These are phyloP conservation scores for Cytospora leucostoma DNA, from an alignment of 2,329 filamentous ascomycete species.

Conservation along the genomic window DNA sequence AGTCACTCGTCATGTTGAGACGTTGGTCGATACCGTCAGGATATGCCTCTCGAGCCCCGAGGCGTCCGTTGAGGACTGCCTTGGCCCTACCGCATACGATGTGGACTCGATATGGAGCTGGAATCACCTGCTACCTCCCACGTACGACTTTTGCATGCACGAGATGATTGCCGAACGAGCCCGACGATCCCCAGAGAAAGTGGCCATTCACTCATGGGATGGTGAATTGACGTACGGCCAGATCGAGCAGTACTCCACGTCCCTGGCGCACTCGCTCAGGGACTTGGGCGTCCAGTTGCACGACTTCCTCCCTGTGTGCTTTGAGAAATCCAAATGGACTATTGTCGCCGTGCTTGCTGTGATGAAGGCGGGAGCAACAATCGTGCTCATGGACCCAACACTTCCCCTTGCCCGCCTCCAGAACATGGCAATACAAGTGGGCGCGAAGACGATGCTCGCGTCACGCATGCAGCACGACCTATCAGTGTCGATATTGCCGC, in stretches of 20 bases:
- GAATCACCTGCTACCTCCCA: constrained; percentile 47
- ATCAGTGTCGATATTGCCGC: constrained; percentile 6
- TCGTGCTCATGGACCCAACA: constrained; percentile 36
- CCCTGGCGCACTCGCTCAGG: constrained; percentile 27
- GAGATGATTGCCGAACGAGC: constrained; percentile 46
- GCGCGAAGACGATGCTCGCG: constrained; percentile 29
- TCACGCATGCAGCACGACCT: constrained; percentile 29
- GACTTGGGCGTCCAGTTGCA: constrained; percentile 28
- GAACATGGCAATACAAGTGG: constrained; percentile 32
- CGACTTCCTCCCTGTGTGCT: constrained; percentile 33
- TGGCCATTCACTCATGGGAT: constrained; percentile 35
- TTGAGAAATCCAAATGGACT: constrained; percentile 35
- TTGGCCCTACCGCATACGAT: constrained; percentile 36
- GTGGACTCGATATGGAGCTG: constrained; percentile 47
- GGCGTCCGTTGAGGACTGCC: constrained; percentile 36
- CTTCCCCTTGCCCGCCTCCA: constrained; percentile 24
- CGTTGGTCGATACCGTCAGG: constrained; percentile 44
- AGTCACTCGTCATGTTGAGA: constrained; percentile 44
- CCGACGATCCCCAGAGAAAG: constrained; percentile 36
- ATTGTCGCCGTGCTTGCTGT: constrained; percentile 36
- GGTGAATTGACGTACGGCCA: constrained; percentile 30
- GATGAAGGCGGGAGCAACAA: constrained; percentile 37
- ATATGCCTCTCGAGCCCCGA: constrained; percentile 37
- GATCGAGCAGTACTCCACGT: constrained; percentile 27
- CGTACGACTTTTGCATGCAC: constrained; percentile 48